A percentile compares a stretch with the other conserved stretches of the same genome.
phyloP scores from a whole-genome alignment of 192 early-diverging fungal species.

The Phycomyces blakesleeanus region DNA sequence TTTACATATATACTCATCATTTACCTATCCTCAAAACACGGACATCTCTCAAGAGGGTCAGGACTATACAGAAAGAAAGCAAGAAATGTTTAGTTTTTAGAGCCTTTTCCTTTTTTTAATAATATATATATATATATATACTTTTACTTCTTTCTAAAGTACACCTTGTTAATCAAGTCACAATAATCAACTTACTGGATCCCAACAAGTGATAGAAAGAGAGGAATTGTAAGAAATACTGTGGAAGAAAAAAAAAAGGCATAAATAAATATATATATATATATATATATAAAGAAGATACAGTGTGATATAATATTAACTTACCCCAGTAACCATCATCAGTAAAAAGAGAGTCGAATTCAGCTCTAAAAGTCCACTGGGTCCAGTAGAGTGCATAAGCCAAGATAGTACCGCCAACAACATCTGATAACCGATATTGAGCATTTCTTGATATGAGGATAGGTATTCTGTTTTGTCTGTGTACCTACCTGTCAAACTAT shows the following conservation, averaged over 20 bases:
- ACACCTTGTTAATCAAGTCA: too few relatives aligned
- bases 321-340: conserved; percentile 39
- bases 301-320: too few relatives aligned
- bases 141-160: too few relatives aligned
- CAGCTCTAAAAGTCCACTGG: conserved; percentile 51
- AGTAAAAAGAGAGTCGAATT: conserved; percentile 30
- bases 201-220: conserved; percentile 27
- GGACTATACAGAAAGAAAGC: conserved; percentile 44
- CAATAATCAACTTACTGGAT: conserved; percentile 37
- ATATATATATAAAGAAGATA: too few relatives aligned
- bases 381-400: conserved; percentile 55
- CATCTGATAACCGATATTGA: conserved; percentile 39
- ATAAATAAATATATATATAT: too few relatives aligned
- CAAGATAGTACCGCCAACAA: conserved; percentile 65
- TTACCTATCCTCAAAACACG: conserved; percentile 69
- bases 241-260: conserved; percentile 13
- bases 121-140: not conserved
- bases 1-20: not conserved
- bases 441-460: not conserved
- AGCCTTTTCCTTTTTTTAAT: too few relatives aligned
- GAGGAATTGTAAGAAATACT: conserved; percentile 34
- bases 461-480: not conserved
- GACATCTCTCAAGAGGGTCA: conserved; percentile 67
- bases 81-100: conserved; percentile 27
- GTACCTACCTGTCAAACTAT: conserved; percentile 57